phyloP scores from a whole-genome alignment of 441 rosid genomes.

The Jatropha multifida region DNA sequence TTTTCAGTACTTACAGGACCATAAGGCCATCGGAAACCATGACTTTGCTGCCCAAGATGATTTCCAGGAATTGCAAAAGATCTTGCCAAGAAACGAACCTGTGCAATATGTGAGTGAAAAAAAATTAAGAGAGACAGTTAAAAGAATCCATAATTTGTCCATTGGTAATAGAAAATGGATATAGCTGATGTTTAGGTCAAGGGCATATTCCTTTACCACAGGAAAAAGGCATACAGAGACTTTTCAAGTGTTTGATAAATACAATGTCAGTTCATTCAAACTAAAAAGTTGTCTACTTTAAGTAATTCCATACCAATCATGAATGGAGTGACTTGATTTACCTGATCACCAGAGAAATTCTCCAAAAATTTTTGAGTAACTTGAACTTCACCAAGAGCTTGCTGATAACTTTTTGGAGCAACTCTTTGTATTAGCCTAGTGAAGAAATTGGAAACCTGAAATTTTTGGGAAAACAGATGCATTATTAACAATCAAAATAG shows the following conservation, averaged over 20 bases:
- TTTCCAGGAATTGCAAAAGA: constrained; percentile 93
- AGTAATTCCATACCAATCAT: neutral
- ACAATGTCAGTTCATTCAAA: constrained; percentile 9
- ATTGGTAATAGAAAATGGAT: constrained; percentile 11
- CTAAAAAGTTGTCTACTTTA: neutral
- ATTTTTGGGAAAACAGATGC: constrained; percentile 12
- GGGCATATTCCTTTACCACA: constrained; percentile 1
- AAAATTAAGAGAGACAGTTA: constrained; percentile 7
- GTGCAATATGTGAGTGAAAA: neutral
- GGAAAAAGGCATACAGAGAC: constrained; percentile 3
- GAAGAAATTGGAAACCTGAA: constrained; percentile 85
- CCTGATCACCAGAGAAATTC: constrained; percentile 98
- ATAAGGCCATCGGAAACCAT: constrained; percentile 97
- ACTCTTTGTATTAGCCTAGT: constrained; percentile 90
- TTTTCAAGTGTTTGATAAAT: constrained; percentile 4
- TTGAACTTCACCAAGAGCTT: constrained; percentile 84
- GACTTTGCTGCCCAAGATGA: constrained; percentile 96
- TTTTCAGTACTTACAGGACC: constrained; percentile 72
- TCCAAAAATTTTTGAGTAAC: constrained; percentile 87
- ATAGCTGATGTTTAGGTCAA: neutral
- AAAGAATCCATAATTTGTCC: constrained; percentile 2
- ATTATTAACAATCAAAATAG: neutral
- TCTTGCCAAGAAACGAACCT: constrained; percentile 95
- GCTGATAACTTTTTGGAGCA: constrained; percentile 92
- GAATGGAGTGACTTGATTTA: constrained; percentile 24